phyloP scores from a whole-genome alignment of 805 yeast genomes.

The Lachancea quebecensis region DNA sequence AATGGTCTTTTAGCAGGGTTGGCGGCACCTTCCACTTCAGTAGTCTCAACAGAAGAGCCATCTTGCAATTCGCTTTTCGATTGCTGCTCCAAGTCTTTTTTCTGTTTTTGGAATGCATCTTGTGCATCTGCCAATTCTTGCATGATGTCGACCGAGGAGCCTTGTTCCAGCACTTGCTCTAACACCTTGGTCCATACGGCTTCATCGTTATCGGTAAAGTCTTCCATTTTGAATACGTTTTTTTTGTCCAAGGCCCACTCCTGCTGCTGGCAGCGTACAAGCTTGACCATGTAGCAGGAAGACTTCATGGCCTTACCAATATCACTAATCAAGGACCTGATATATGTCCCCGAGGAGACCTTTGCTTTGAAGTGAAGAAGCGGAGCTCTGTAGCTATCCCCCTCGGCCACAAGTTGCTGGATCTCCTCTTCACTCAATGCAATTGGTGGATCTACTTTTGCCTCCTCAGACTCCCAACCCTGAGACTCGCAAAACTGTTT shows the following conservation, averaged over 20 bases:
- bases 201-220: constrained; percentile 55
- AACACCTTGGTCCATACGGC: constrained; percentile 66
- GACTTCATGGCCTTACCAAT: constrained; percentile 75
- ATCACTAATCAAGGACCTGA: constrained; percentile 84
- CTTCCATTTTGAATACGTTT: constrained; percentile 58
- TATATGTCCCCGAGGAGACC: constrained; percentile 94
- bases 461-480: constrained; percentile 35
- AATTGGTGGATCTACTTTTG: constrained; percentile 35
- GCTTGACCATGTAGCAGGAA: constrained; percentile 81
- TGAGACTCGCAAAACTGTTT: constrained; percentile 44
- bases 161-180: constrained; percentile 44
- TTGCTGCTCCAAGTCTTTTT: constrained; percentile 4
- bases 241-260: constrained; percentile 73
- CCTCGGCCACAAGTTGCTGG: constrained; percentile 22
- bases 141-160: constrained; percentile 36
- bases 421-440: constrained; percentile 33
- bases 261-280: constrained; percentile 69
- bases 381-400: constrained; percentile 50
- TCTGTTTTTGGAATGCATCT: constrained; percentile 11
- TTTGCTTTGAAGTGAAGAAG: constrained; percentile 63
- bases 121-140: constrained; percentile 34
- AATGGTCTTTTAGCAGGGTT: constrained; percentile 3
- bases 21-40: background rate
- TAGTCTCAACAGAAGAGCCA: background rate
- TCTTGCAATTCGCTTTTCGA: constrained; percentile 2